These are phyloP conservation scores for Monosporascus sp. DNA, from an alignment of 2,329 filamentous ascomycete genomes.

Conservation along the genomic window DNA sequence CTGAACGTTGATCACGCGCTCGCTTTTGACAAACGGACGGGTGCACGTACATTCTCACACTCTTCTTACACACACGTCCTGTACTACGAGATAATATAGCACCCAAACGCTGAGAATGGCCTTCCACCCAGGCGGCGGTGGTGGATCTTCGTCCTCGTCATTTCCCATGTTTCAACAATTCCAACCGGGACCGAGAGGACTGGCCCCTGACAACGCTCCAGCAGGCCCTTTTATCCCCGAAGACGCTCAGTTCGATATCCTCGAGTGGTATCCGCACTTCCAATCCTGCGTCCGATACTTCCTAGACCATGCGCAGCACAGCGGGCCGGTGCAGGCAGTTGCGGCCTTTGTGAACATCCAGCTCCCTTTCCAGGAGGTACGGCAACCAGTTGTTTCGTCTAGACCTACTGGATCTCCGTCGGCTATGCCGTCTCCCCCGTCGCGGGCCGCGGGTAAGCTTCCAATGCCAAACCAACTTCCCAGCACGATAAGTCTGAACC, in stretches of 20 bases:
- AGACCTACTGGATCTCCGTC: slow-evolving; percentile 29
- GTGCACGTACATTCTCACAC: not conserved
- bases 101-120: slow-evolving; percentile 16
- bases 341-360: slow-evolving; percentile 89
- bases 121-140: slow-evolving; percentile 17
- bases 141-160: slow-evolving; percentile 8
- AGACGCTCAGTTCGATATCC: slow-evolving; percentile 62
- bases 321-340: slow-evolving; percentile 75
- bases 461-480: slow-evolving; percentile 24
- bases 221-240: slow-evolving; percentile 19
- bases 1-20: not conserved
- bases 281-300: slow-evolving; percentile 89
- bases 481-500: slow-evolving; percentile 63
- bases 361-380: slow-evolving; percentile 72
- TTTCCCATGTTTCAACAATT: slow-evolving; percentile 18
- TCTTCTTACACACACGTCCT: not conserved
- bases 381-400: slow-evolving; percentile 39
- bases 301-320: slow-evolving; percentile 84
- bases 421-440: slow-evolving; percentile 25
- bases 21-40: no score
- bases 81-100: not conserved
- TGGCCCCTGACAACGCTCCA: slow-evolving; percentile 15
- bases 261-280: slow-evolving; percentile 90
- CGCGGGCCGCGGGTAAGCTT: slow-evolving; percentile 21
- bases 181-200: slow-evolving; percentile 15